Conservation (phyloP, 2,329 filamentous ascomycete genomes). For the Fusarium albosuccineum region DNA sequence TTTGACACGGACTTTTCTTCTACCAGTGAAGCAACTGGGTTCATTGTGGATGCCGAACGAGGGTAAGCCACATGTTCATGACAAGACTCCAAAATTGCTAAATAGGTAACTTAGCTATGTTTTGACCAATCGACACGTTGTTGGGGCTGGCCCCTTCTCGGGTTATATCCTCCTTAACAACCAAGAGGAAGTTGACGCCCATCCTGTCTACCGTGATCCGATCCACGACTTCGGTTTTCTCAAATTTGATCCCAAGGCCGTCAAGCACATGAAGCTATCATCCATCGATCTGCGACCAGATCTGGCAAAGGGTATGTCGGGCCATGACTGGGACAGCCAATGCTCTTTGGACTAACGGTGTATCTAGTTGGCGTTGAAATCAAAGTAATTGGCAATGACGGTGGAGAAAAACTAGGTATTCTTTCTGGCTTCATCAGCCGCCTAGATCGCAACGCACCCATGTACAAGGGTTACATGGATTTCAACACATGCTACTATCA, state of each 20-base stretch:
- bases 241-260: conserved; percentile 92
- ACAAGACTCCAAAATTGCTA: not conserved
- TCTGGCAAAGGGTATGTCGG: conserved; percentile 22
- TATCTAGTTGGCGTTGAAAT: conserved; percentile 23
- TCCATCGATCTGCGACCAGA: conserved; percentile 30
- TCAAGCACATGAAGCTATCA: conserved; percentile 95
- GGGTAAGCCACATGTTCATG: conserved; percentile 6
- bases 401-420: conserved; percentile 32
- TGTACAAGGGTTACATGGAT: conserved; percentile 98
- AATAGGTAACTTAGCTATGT: conserved; percentile 50
- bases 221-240: conserved; percentile 98
- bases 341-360: not conserved
- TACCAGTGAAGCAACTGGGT: conserved; percentile 94
- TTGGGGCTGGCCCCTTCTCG: conserved; percentile 95
- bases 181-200: conserved; percentile 95
- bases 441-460: conserved; percentile 93
- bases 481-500: conserved; percentile 98
- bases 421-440: conserved; percentile 94
- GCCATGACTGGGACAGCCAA: not conserved
- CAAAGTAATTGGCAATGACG: conserved; percentile 34
- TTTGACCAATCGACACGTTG: conserved; percentile 90
- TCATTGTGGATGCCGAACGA: conserved; percentile 26
- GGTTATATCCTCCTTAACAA: conserved; percentile 99
- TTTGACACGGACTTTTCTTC: conserved; percentile 96
- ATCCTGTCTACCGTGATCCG: conserved; percentile 95